Conservation (phyloP, 345 rosid species). For the Theobroma cacao region DNA sequence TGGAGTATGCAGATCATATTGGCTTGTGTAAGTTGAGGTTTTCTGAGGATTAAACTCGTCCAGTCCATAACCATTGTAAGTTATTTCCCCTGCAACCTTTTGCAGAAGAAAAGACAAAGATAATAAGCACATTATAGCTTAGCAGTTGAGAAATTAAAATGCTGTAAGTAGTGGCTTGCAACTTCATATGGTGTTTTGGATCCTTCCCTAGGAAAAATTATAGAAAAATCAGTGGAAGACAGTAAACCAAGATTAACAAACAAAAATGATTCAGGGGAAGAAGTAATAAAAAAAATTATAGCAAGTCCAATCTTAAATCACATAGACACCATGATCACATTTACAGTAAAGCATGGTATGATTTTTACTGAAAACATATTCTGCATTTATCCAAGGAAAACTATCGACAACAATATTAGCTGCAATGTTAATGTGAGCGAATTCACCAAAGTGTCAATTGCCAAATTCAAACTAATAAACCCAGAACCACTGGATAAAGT, state of each 20-base stretch:
- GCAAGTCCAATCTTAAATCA: no score
- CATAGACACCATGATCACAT: not conserved
- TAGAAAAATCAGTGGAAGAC: not conserved
- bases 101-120: not conserved
- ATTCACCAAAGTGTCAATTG: no score
- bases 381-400: not conserved
- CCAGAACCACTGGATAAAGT: not conserved
- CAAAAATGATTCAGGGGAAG: not conserved
- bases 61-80: slow-evolving; percentile 37
- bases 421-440: not conserved
- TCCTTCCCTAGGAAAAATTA: not conserved
- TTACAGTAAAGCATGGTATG: not conserved
- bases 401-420: not conserved
- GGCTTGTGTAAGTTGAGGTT: slow-evolving; percentile 56
- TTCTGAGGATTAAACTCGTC: slow-evolving; percentile 57
- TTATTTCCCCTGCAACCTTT: slow-evolving; percentile 44
- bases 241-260: no score
- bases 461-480: no score
- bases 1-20: slow-evolving; percentile 49
- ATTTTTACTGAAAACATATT: not conserved
- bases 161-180: not conserved
- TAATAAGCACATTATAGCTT: not conserved
- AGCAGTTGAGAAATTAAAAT: not conserved
- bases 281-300: not conserved
- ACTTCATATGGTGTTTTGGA: not conserved